A percentile compares a stretch with the other conserved stretches of the same genome.
phyloP scores from a whole-genome alignment of 352 stramenopile species.

The Aphanomyces invadans region DNA sequence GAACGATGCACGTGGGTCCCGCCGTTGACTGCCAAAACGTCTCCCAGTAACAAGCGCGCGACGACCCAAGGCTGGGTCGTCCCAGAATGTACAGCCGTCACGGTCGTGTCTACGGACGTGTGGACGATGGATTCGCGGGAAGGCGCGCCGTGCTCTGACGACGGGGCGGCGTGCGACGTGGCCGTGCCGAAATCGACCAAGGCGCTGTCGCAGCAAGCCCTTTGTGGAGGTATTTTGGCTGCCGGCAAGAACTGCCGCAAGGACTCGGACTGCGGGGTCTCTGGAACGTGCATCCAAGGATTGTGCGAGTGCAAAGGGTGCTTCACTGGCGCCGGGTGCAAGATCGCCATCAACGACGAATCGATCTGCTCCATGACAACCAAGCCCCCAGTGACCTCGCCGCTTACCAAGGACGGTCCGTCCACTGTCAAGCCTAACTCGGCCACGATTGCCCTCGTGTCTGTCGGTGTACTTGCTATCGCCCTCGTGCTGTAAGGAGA shows the following conservation, averaged over 20 bases:
- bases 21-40: slow-evolving; percentile 44
- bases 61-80: slow-evolving; percentile 57
- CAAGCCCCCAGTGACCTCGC: neutral
- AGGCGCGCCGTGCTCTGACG: slow-evolving; percentile 56
- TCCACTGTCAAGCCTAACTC: neutral
- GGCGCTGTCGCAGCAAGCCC: neutral
- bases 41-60: slow-evolving; percentile 46
- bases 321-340: neutral
- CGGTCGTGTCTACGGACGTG: slow-evolving; percentile 48
- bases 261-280: neutral
- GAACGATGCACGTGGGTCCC: slow-evolving; percentile 50
- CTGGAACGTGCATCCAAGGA: neutral
- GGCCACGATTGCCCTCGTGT: neutral
- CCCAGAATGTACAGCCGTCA: slow-evolving; percentile 50
- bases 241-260: neutral
- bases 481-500: too few species aligned
- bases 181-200: neutral
- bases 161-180: slow-evolving; percentile 63
- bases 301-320: neutral
- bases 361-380: neutral
- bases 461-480: neutral
- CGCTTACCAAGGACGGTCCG: neutral
- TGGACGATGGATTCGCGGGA: slow-evolving; percentile 67
- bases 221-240: neutral
- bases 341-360: slow-evolving; percentile 17